A percentile compares a stretch with the other conserved stretches of the same genome.
phyloP scores from a whole-genome alignment of 2,329 filamentous ascomycete species.

The Beauveria pseudobassiana region DNA sequence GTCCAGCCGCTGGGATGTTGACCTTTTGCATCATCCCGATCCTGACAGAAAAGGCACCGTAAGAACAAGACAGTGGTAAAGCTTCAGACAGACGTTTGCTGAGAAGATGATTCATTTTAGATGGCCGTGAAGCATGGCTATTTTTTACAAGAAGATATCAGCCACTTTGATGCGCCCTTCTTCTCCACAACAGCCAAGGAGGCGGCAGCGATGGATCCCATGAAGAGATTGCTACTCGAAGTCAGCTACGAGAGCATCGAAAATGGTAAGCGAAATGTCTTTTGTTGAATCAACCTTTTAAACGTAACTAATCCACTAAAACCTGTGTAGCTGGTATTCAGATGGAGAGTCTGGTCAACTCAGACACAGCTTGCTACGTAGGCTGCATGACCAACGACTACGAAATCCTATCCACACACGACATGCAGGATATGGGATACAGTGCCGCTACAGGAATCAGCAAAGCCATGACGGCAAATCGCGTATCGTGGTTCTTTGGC shows the following conservation, averaged over 20 bases:
- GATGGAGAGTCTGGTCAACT: constrained; percentile 12
- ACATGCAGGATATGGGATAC: constrained; percentile 1
- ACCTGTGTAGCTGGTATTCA: constrained; percentile 13
- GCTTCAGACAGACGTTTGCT: neutral
- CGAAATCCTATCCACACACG: constrained; percentile 12
- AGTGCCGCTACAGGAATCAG: neutral
- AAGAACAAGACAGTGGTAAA: neutral
- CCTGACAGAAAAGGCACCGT: constrained; percentile 4
- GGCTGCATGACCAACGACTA: constrained; percentile 22
- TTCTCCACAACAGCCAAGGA: constrained; percentile 18
- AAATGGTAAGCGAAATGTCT: constrained; percentile 18
- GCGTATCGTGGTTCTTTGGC: constrained; percentile 27
- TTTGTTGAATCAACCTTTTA: constrained; percentile 16
- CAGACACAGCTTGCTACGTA: constrained; percentile 17
- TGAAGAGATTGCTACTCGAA: constrained; percentile 21
- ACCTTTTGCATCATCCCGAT: constrained; percentile 6
- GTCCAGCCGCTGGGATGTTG: neutral
- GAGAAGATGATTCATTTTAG: neutral
- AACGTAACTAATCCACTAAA: neutral
- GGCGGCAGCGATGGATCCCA: constrained; percentile 22
- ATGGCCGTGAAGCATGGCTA: constrained; percentile 13
- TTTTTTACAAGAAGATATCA: constrained; percentile 20
- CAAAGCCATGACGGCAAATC: constrained; percentile 13
- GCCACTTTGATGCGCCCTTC: constrained; percentile 18
- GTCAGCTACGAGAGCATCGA: constrained; percentile 21